phyloP scores from a whole-genome alignment of 2,329 filamentous ascomycete genomes.

The Colletotrichum theobromicola region DNA sequence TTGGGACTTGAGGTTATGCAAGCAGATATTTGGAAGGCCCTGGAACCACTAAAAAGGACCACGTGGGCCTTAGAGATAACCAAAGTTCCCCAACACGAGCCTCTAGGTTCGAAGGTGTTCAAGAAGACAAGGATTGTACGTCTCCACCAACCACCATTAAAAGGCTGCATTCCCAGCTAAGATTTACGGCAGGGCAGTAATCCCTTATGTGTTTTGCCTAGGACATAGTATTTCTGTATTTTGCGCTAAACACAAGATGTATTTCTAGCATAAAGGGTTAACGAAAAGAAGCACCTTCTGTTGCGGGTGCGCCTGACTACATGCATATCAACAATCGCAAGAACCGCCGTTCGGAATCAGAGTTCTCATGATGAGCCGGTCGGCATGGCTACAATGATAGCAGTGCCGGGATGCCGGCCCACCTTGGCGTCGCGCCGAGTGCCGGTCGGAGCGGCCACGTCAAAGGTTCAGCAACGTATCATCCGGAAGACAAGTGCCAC shows the following conservation, averaged over 20 bases:
- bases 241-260: neutral
- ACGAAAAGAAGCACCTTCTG: neutral
- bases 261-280: neutral
- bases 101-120: neutral
- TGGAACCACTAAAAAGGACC: neutral
- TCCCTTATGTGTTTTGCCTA: neutral
- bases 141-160: neutral
- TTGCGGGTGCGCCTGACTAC: neutral
- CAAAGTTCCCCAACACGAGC: neutral
- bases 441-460: neutral
- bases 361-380: neutral
- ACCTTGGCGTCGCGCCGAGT: constrained; percentile 10
- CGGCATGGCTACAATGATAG: neutral
- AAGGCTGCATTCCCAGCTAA: neutral
- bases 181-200: neutral
- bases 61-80: neutral
- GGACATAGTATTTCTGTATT: neutral
- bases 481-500: neutral
- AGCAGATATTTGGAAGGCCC: neutral
- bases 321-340: neutral
- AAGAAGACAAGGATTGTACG: neutral
- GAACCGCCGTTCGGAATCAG: neutral
- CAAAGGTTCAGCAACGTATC: constrained; percentile 5
- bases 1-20: neutral
- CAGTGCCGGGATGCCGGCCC: constrained; percentile 6